phyloP scores from a whole-genome alignment of 805 yeast species.

The Spathaspora hagerdaliae region DNA sequence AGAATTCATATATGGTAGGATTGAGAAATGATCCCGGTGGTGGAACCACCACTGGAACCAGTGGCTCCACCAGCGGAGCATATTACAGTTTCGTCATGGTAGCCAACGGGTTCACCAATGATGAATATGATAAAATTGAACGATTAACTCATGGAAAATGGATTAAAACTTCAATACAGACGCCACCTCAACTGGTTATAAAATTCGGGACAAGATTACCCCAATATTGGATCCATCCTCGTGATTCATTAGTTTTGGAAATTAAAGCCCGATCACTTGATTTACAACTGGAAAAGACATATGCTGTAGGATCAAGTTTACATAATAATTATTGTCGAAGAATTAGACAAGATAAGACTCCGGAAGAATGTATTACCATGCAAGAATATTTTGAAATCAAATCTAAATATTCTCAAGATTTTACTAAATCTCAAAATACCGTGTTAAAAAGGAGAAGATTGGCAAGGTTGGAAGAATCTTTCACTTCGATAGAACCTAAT shows the following conservation, averaged over 20 bases:
- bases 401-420: conserved; percentile 18
- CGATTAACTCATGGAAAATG: conserved; percentile 58
- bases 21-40: conserved; percentile 43
- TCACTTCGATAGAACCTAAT: conserved; percentile 11
- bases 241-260: conserved; percentile 73
- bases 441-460: conserved; percentile 20
- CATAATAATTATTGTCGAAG: conserved; percentile 71
- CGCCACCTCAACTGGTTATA: conserved; percentile 36
- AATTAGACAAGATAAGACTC: conserved; percentile 66
- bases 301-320: conserved; percentile 65
- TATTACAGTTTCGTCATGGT: conserved; percentile 72
- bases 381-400: conserved; percentile 47
- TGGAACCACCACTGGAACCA: too few relatives aligned
- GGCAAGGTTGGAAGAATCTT: conserved; percentile 7
- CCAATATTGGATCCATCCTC: conserved; percentile 75
- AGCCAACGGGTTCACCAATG: conserved; percentile 76
- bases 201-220: conserved; percentile 63
- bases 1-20: conserved; percentile 73
- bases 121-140: conserved; percentile 58
- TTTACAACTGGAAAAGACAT: conserved; percentile 39
- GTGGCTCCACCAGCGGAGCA: conserved; percentile 19
- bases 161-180: conserved; percentile 39
- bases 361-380: conserved; percentile 50
- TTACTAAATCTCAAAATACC: conserved; percentile 24
- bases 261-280: conserved; percentile 77